A percentile compares a stretch with the other conserved stretches of the same genome.
Evolutionary conservation across 2,329 filamentous ascomycete species (phyloP).

Genomic region (Ploettnerulaceae sp.): DNA sequence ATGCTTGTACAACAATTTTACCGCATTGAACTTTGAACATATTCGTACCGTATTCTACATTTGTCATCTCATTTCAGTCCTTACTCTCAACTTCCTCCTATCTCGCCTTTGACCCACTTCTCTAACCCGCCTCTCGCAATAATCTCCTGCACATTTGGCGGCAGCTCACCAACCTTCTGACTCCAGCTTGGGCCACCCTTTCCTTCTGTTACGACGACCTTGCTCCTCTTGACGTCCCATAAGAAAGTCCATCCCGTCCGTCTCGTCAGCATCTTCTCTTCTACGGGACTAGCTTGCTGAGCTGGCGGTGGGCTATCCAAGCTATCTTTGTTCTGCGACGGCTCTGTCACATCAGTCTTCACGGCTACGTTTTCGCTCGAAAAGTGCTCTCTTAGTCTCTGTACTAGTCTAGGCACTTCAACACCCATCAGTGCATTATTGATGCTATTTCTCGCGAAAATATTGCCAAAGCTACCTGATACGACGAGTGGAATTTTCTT

Average conservation of each 20-base stretch:
- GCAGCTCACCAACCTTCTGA: slow-evolving; percentile 77
- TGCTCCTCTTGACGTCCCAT: slow-evolving; percentile 74
- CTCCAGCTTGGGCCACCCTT: slow-evolving; percentile 64
- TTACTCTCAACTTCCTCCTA: slow-evolving; percentile 11
- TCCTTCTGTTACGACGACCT: slow-evolving; percentile 67
- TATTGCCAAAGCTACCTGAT: slow-evolving; percentile 76
- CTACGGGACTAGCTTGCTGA: slow-evolving; percentile 36
- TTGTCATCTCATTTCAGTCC: background rate
- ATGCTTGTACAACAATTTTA: no score
- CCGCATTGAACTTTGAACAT: no score
- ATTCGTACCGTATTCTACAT: slow-evolving; percentile 8
- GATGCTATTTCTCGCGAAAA: slow-evolving; percentile 73
- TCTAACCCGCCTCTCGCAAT: slow-evolving; percentile 74
- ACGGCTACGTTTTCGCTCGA: slow-evolving; percentile 33
- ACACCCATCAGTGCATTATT: slow-evolving; percentile 73
- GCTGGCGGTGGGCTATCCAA: slow-evolving; percentile 46
- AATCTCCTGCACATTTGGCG: slow-evolving; percentile 82
- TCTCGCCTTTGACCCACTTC: slow-evolving; percentile 59
- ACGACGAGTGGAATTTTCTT: slow-evolving; percentile 77
- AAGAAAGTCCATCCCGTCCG: slow-evolving; percentile 78
- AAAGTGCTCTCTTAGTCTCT: slow-evolving; percentile 61
- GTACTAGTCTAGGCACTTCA: slow-evolving; percentile 62
- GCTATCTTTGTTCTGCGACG: slow-evolving; percentile 44
- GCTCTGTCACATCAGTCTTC: slow-evolving; percentile 44
- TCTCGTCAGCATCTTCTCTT: slow-evolving; percentile 55